A percentile compares a stretch with the other conserved stretches of the same genome.
Conservation (phyloP, 805 yeast genomes). For the Ogataea methylovora region DNA sequence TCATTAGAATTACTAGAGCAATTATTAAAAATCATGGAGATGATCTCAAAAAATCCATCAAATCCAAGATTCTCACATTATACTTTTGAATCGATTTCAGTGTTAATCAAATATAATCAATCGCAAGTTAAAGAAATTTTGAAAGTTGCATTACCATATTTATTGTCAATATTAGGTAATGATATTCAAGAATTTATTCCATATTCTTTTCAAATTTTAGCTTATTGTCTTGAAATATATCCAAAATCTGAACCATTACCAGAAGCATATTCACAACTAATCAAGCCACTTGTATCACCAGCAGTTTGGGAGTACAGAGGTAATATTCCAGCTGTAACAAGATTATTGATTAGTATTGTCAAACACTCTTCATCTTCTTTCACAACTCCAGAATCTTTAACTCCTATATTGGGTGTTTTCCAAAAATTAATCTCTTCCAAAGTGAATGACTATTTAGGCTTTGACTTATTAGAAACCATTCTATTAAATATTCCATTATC, state of each 20-base stretch:
- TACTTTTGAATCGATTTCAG: constrained; percentile 81
- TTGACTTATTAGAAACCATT: constrained; percentile 73
- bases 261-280: constrained; percentile 50
- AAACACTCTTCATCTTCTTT: constrained; percentile 37
- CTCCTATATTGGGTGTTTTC: constrained; percentile 91
- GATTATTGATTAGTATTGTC: constrained; percentile 65
- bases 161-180: constrained; percentile 59
- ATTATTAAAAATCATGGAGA: constrained; percentile 57
- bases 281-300: constrained; percentile 85
- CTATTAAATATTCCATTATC: constrained; percentile 47
- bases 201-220: constrained; percentile 83
- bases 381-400: constrained; percentile 32
- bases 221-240: constrained; percentile 61
- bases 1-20: constrained; percentile 50
- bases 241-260: constrained; percentile 51
- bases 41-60: constrained; percentile 83
- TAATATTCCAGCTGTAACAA: constrained; percentile 86
- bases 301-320: constrained; percentile 89
- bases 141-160: constrained; percentile 53
- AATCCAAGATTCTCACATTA: constrained; percentile 92
- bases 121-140: constrained; percentile 34
- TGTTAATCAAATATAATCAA: constrained; percentile 48
- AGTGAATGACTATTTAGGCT: constrained; percentile 72
- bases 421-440: constrained; percentile 87
- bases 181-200: constrained; percentile 95